Evolutionary conservation across 768 basidiomycete genomes (phyloP).

Genomic region (Podaxis sp.): DNA sequence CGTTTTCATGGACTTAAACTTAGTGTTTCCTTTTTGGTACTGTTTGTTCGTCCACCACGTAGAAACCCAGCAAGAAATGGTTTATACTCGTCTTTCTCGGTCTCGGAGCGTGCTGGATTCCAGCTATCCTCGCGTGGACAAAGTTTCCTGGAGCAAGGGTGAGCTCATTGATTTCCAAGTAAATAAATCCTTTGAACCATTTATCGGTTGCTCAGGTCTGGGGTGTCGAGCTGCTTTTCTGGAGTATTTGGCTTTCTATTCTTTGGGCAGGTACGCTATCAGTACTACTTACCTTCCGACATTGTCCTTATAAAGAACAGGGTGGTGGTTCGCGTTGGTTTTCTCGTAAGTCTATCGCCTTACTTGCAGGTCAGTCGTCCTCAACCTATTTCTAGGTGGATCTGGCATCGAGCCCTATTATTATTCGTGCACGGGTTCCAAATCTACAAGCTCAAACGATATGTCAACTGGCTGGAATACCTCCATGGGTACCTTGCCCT

Average conservation of each 20-base stretch:
- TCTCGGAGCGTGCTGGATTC: conserved; percentile 7
- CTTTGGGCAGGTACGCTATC: conserved; percentile 3
- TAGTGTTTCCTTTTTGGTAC: background rate
- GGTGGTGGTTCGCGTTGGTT: conserved; percentile 9
- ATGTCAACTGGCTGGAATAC: conserved; percentile 12
- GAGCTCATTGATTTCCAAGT: background rate
- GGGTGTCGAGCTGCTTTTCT: conserved; percentile 6
- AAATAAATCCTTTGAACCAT: background rate
- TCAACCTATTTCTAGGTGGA: background rate
- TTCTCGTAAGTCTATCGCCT: conserved; percentile 1
- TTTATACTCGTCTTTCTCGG: conserved; percentile 6
- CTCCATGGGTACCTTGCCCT: conserved; percentile 10
- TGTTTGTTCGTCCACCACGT: background rate
- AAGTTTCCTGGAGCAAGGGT: conserved; percentile 5
- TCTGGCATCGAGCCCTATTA: background rate
- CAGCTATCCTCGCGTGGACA: conserved; percentile 7
- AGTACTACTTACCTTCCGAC: background rate
- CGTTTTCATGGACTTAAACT: background rate
- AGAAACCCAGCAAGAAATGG: background rate
- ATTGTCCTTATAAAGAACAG: background rate
- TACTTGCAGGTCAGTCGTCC: background rate
- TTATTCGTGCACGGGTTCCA: background rate
- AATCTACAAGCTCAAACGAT: background rate
- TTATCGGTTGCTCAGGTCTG: background rate
- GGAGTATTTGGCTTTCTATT: conserved; percentile 13